Percentiles rank a stretch among this genome's conserved stretches.
Conservation (phyloP, 139 green algal genomes). For the Pseudopediastrum boryanum region DNA sequence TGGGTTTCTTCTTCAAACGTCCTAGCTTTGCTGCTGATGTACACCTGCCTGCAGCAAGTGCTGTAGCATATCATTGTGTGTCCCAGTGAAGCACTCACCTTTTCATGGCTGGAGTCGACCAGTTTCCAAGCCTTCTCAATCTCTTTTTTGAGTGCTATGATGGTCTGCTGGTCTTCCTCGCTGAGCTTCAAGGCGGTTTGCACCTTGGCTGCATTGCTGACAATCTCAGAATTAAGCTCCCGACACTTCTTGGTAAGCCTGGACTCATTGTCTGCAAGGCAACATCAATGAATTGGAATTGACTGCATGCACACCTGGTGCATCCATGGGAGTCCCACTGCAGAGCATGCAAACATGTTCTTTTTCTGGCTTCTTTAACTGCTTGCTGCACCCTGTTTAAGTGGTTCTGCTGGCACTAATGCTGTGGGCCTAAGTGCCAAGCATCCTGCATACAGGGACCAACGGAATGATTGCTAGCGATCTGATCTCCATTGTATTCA, state of each 20-base stretch:
- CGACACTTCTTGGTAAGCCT: conserved; percentile 85
- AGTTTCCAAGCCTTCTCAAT: conserved; percentile 94
- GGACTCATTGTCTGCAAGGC: conserved; percentile 83
- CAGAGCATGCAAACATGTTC: not conserved
- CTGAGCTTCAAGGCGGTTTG: conserved; percentile 88
- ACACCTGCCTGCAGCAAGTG: not conserved
- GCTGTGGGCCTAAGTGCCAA: not conserved
- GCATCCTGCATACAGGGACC: too few relatives aligned
- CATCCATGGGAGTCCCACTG: not conserved
- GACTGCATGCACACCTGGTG: not conserved
- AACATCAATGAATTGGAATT: not conserved
- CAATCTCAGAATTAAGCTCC: conserved; percentile 90
- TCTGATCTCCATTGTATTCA: too few relatives aligned
- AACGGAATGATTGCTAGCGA: too few relatives aligned
- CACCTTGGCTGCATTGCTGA: conserved; percentile 88
- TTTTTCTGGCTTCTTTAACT: not conserved
- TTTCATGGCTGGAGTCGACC: conserved; percentile 87
- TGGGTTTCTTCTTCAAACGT: too few relatives aligned
- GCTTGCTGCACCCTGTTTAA: not conserved
- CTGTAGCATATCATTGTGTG: not conserved
- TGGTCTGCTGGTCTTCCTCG: conserved; percentile 90
- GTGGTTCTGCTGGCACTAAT: not conserved
- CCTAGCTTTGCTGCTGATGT: too few relatives aligned
- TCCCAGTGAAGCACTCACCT: conserved; percentile 44
- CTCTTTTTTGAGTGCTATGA: conserved; percentile 87